phyloP scores from a whole-genome alignment of 176 grass and related monocot genomes.

The Coix lacrymajobi region DNA sequence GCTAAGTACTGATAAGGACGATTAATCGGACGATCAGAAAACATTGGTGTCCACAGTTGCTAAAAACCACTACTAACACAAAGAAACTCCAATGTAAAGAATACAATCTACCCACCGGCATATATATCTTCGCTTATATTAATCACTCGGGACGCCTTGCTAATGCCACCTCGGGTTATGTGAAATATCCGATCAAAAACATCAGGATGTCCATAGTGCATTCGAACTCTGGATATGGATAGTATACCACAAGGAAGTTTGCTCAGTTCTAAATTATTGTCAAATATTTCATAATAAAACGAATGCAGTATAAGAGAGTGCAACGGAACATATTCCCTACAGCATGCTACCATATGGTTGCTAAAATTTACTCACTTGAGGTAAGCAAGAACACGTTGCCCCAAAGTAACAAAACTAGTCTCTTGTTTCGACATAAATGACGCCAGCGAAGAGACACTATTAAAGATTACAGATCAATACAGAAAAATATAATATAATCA shows the following conservation, averaged over 20 bases:
- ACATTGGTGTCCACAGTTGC: background rate
- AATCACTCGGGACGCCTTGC: conserved; percentile 96
- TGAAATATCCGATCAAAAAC: conserved; percentile 99
- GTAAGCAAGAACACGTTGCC: conserved; percentile 88
- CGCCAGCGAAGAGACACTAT: conserved; percentile 90
- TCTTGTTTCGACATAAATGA: conserved; percentile 99
- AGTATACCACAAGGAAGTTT: conserved; percentile 18
- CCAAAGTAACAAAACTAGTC: conserved; percentile 97
- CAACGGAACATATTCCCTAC: conserved; percentile 6
- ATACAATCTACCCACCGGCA: conserved; percentile 69
- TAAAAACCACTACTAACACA: background rate
- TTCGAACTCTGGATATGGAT: conserved; percentile 68
- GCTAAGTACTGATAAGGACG: too few species aligned
- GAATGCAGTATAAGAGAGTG: background rate
- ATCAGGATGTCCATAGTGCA: conserved; percentile 99
- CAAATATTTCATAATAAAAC: background rate
- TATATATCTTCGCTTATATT: conserved; percentile 99
- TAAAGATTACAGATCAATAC: conserved; percentile 15
- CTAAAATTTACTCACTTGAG: conserved; percentile 76
- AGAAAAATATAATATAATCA: conserved; percentile 6
- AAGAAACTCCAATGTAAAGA: conserved; percentile 11
- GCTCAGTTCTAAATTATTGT: background rate
- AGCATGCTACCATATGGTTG: conserved; percentile 18
- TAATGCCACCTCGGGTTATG: conserved; percentile 95
- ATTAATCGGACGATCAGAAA: too few species aligned